Conservation (phyloP, 1,139 yeast genomes). For the Suhomyces bokatorum region DNA sequence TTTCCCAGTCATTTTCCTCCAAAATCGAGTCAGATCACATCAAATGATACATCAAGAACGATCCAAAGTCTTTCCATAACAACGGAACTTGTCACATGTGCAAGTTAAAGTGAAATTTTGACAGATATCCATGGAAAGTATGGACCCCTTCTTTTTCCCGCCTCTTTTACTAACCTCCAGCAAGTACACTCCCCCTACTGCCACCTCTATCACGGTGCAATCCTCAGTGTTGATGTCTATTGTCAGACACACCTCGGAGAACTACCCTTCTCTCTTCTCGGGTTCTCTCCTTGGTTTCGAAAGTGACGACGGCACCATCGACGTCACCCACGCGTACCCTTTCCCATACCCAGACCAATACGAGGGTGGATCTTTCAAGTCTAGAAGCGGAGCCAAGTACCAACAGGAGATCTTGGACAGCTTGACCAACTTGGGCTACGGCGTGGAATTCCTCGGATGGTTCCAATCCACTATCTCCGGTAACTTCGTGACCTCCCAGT, state of each 20-base stretch:
- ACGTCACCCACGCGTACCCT: conserved; percentile 68
- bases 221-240: conserved; percentile 69
- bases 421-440: conserved; percentile 64
- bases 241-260: conserved; percentile 71
- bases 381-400: conserved; percentile 65
- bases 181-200: conserved; percentile 44
- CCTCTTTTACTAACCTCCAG: conserved; percentile 6
- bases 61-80: too few species aligned
- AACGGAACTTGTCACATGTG: too few species aligned
- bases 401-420: conserved; percentile 68
- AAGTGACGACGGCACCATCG: conserved; percentile 52
- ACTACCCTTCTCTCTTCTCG: conserved; percentile 64
- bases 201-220: conserved; percentile 48
- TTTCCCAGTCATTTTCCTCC: background rate
- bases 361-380: conserved; percentile 54
- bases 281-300: conserved; percentile 83
- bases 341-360: conserved; percentile 55
- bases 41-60: background rate
- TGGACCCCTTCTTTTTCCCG: background rate
- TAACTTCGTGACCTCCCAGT: conserved; percentile 62
- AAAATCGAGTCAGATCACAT: background rate
- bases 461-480: conserved; percentile 73
- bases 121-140: background rate
- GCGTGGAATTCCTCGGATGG: conserved; percentile 81
- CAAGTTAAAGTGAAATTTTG: too few species aligned